Evolutionary conservation across 2,329 filamentous ascomycete genomes (phyloP), one percentile per base, ranked within the genome.

Genomic region (Colletotrichum sp.): DNA sequence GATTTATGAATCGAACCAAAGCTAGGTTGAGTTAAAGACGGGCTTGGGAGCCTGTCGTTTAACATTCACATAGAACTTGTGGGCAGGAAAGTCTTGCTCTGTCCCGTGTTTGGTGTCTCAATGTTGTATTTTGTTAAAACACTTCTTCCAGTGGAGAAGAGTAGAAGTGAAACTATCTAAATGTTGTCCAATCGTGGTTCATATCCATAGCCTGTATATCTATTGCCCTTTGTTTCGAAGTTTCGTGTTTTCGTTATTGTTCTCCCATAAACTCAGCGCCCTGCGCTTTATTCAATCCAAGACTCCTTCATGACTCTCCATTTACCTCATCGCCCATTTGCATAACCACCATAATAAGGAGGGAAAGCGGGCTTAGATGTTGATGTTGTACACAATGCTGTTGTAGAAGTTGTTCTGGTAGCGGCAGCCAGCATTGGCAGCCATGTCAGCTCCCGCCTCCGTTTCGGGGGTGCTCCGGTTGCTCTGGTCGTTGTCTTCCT

Each of bases 401-500:
- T 52, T 5, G 44, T 52, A 52, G 6, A 52, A 52, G n/a, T 52
- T 52, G 44, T 22, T 52, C n/a, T 52, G 44, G 44, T 52, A 49
- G 39, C 5, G 1, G 3, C 39, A 9, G 5, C 5, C 39, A n/a
- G n/a, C n/a, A n/a, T n/a, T n/a, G n/a, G n/a, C n/a, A n/a, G 39
- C 19, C 9, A n/a, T 12, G 5, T 19, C 39, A 49, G 5, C 0
- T 0, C n/a, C 44, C 44, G 11, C n/a, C n/a, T 52, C 44, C 0
- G 1, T 13, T 3, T 52, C 44, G 2, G 44, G 44, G 12, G 44
- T 52, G 44, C 44, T 52, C 3, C 44, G 44, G n/a, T 52, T 22
- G 44, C 44, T 52, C n/a, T 5, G 0, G 0, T 52, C 44, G 12
- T 0, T 22, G 44, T 3, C 11, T 52, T 52, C n/a, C n/a, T 5